phyloP scores from a whole-genome alignment of 164 flowering plant species.

The Stephania cephalantha region DNA sequence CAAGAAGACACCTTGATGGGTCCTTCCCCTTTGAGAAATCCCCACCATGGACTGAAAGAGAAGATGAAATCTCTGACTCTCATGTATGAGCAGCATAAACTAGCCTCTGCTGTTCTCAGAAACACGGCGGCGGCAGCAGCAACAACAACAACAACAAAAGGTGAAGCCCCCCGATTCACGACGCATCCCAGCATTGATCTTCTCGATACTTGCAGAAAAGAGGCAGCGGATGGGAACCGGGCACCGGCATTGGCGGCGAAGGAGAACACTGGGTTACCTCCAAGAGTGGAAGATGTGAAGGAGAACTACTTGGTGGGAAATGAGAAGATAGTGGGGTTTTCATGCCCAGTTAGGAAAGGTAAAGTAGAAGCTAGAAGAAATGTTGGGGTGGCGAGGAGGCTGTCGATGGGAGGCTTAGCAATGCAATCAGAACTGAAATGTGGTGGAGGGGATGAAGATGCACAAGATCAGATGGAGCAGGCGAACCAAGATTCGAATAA shows the following conservation, averaged over 20 bases:
- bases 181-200: constrained; percentile 51
- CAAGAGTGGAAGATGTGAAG: constrained; percentile 22
- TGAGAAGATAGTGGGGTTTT: constrained; percentile 39
- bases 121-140: constrained; percentile 15
- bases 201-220: constrained; percentile 25
- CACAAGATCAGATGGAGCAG: constrained; percentile 22
- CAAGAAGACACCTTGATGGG: constrained; percentile 27
- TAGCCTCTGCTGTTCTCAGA: constrained; percentile 36
- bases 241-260: constrained; percentile 4
- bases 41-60: constrained; percentile 83
- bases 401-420: constrained; percentile 43
- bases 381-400: constrained; percentile 45
- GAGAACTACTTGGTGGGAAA: constrained; percentile 48
- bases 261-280: constrained; percentile 21
- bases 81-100: constrained; percentile 78
- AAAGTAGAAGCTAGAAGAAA: constrained; percentile 6
- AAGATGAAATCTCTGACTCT: constrained; percentile 81
- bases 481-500: constrained; percentile 22
- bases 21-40: constrained; percentile 36
- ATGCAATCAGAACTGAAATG: constrained; percentile 24
- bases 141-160: constrained; percentile 13
- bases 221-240: constrained; percentile 21
- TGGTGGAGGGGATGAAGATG: constrained; percentile 12
- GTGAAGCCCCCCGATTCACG: constrained; percentile 20
- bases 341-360: constrained; percentile 32